These are phyloP conservation scores for Chlamydomonas sphaeroides DNA, from an alignment of 139 green algal species.

Conservation along the genomic window DNA sequence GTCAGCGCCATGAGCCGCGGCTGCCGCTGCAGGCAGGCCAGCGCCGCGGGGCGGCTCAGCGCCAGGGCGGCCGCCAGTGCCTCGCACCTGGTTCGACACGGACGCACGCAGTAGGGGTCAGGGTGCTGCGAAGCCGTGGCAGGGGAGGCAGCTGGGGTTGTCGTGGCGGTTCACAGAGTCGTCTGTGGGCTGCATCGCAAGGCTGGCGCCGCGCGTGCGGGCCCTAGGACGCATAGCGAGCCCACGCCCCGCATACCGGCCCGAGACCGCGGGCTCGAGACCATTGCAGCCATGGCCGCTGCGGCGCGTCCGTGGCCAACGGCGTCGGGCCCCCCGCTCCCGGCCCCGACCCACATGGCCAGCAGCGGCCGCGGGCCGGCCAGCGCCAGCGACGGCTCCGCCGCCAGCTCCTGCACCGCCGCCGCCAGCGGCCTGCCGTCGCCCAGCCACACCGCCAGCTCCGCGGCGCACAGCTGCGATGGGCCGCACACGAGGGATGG, in stretches of 20 bases:
- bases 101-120: no score
- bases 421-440: background rate
- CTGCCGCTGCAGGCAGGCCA: background rate
- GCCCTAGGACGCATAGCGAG: background rate
- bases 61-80: background rate
- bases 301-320: no score
- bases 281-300: no score
- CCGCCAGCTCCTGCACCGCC: background rate
- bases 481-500: background rate
- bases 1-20: conserved; percentile 24
- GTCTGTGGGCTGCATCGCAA: no score
- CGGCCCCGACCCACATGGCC: no score
- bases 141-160: background rate
- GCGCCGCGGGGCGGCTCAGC: background rate
- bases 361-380: background rate
- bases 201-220: no score
- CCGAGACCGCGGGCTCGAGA: no score
- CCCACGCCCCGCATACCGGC: no score
- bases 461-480: conserved; percentile 1
- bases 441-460: conserved; percentile 11
- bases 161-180: no score
- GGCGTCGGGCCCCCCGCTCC: no score
- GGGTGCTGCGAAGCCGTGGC: no score
- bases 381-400: conserved; percentile 18
- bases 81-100: conserved; percentile 13